A percentile compares a stretch with the other conserved stretches of the same genome.
Conservation (phyloP, 345 rosid species). For the Lepidium aucheri region DNA sequence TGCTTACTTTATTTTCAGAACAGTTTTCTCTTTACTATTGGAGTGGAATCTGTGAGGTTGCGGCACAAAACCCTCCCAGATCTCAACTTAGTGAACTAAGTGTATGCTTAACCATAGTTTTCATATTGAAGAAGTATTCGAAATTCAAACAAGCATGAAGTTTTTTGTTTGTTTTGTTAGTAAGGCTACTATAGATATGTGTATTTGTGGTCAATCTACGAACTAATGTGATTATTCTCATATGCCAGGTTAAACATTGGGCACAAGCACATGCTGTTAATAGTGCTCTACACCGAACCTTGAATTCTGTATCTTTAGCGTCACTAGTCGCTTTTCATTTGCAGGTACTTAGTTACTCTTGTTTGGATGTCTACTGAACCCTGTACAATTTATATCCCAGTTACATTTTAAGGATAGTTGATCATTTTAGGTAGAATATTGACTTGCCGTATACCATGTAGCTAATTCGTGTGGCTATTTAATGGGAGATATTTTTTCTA, state of each 20-base stretch:
- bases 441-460: not conserved
- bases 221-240: not conserved
- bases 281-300: conserved; percentile 32
- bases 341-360: conserved; percentile 32
- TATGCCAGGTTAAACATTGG: conserved; percentile 44
- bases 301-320: conserved; percentile 46
- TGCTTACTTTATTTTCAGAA: not conserved
- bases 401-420: not conserved
- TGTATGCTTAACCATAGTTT: not conserved
- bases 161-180: not conserved
- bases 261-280: conserved; percentile 46
- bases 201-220: not conserved
- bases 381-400: not conserved
- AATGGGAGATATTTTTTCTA: not conserved
- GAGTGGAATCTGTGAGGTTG: not conserved
- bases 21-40: not conserved
- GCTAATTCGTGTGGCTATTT: not conserved
- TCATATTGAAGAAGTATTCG: not conserved
- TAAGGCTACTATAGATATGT: not conserved
- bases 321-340: conserved; percentile 47
- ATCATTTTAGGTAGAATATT: not conserved
- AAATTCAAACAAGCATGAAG: not conserved
- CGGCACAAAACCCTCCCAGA: not conserved
- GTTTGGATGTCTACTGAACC: not conserved
- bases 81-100: too few relatives aligned